These are phyloP conservation scores for Pseudogymnoascus sp. DNA, from an alignment of 2,329 filamentous ascomycete genomes.

Conservation along the genomic window DNA sequence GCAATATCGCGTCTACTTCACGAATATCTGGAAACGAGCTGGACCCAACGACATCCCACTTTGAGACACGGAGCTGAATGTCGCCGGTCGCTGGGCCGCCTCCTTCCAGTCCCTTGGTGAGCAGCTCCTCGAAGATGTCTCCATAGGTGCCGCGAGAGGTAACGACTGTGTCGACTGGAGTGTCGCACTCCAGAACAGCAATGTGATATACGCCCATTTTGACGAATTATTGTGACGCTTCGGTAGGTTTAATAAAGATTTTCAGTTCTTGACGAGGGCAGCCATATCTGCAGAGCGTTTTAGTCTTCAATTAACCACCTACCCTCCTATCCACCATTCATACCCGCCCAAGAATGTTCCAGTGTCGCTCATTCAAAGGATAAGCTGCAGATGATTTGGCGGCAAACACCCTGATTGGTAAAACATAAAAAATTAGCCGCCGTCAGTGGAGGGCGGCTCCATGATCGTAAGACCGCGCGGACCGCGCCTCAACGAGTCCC, in stretches of 20 bases:
- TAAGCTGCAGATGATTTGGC: not conserved
- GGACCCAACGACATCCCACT: not conserved
- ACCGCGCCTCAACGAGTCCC: not conserved
- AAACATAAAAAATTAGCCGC: not conserved
- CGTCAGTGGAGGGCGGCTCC: not conserved
- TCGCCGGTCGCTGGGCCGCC: not conserved
- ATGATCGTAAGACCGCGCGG: not conserved
- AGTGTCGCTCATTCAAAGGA: not conserved
- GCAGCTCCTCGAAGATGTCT: not conserved
- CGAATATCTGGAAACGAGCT: not conserved
- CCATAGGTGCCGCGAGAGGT: not conserved
- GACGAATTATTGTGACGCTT: not conserved
- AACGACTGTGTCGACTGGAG: not conserved
- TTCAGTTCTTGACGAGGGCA: not conserved
- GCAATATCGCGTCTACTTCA: not conserved
- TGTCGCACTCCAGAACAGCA: slow-evolving; percentile 2
- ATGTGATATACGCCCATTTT: not conserved
- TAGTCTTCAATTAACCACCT: not conserved
- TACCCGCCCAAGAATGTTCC: not conserved
- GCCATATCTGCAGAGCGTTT: not conserved
- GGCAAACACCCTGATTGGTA: not conserved
- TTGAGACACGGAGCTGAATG: not conserved
- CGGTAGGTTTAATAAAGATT: not conserved
- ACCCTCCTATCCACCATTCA: not conserved
- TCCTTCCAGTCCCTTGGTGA: not conserved